These are phyloP conservation scores for Aspergillus floridensis DNA, from an alignment of 2,329 filamentous ascomycete species.

Conservation along the genomic window DNA sequence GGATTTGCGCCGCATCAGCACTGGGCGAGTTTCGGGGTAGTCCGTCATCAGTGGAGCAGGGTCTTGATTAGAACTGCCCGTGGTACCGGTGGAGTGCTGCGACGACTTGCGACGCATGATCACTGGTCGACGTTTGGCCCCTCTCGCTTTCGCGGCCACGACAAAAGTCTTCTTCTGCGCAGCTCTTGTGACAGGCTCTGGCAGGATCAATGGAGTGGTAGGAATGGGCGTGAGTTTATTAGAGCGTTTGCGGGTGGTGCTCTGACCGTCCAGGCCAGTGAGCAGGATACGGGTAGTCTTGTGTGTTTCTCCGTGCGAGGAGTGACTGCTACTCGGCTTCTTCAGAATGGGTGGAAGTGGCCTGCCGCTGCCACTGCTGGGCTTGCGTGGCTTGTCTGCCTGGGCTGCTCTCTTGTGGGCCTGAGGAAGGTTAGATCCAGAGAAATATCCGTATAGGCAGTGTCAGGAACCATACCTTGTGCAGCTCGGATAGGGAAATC, in stretches of 20 bases:
- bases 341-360: conserved; percentile 40
- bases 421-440: neutral
- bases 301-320: conserved; percentile 24
- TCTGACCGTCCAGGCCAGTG: conserved; percentile 23
- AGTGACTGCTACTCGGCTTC: conserved; percentile 28
- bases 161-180: conserved; percentile 29
- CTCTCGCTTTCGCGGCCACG: conserved; percentile 27
- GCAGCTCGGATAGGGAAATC: conserved; percentile 19
- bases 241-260: conserved; percentile 26
- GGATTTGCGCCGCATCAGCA: neutral
- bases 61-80: conserved; percentile 7
- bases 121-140: conserved; percentile 30
- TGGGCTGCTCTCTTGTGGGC: neutral
- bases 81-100: conserved; percentile 26
- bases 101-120: conserved; percentile 38
- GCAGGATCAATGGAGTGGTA: conserved; percentile 7
- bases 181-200: conserved; percentile 14
- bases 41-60: conserved; percentile 4
- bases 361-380: conserved; percentile 1
- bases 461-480: conserved; percentile 7
- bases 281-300: conserved; percentile 35
- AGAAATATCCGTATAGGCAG: neutral
- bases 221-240: conserved; percentile 23
- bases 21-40: neutral
- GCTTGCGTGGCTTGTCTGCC: neutral